These are phyloP conservation scores for Cryptococcus jaspeensis DNA, from an alignment of 1,284 basidiomycete species.

Conservation along the genomic window DNA sequence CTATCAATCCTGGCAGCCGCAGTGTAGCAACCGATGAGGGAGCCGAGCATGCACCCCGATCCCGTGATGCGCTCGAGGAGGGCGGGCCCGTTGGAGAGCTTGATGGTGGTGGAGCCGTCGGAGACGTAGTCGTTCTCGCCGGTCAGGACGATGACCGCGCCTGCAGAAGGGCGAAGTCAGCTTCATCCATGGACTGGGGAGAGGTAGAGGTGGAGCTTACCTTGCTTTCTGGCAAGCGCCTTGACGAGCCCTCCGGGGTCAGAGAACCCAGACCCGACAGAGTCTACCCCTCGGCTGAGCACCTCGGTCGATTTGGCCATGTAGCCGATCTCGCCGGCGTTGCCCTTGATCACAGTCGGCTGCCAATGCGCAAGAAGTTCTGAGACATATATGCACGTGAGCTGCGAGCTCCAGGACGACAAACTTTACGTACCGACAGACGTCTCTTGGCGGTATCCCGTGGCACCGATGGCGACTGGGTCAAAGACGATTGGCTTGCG, in stretches of 20 bases:
- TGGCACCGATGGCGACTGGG: constrained; percentile 90
- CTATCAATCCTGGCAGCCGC: constrained; percentile 61
- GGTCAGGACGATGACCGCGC: constrained; percentile 78
- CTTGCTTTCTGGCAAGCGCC: constrained; percentile 69
- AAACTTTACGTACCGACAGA: constrained; percentile 48
- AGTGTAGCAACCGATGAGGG: constrained; percentile 60
- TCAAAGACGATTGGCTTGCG: constrained; percentile 85
- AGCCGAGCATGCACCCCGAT: constrained; percentile 66
- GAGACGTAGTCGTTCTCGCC: constrained; percentile 83
- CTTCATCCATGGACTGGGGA: background rate
- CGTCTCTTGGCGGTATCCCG: constrained; percentile 64
- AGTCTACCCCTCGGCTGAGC: constrained; percentile 82
- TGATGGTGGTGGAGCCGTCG: constrained; percentile 70
- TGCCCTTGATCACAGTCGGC: constrained; percentile 90
- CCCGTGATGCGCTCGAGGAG: constrained; percentile 50
- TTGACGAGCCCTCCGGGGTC: constrained; percentile 72
- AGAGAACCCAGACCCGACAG: constrained; percentile 69
- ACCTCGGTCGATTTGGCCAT: constrained; percentile 76
- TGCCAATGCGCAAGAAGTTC: constrained; percentile 83
- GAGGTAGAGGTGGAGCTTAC: constrained; percentile 54
- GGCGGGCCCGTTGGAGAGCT: constrained; percentile 70
- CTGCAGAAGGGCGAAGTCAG: constrained; percentile 50
- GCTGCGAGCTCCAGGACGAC: background rate
- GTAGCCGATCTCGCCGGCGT: constrained; percentile 83
- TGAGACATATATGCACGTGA: constrained; percentile 27